Evolutionary conservation across 306 rosid genomes (phyloP), one percentile per base, ranked within the genome.

Genomic region (Spatholobus suberectus): DNA sequence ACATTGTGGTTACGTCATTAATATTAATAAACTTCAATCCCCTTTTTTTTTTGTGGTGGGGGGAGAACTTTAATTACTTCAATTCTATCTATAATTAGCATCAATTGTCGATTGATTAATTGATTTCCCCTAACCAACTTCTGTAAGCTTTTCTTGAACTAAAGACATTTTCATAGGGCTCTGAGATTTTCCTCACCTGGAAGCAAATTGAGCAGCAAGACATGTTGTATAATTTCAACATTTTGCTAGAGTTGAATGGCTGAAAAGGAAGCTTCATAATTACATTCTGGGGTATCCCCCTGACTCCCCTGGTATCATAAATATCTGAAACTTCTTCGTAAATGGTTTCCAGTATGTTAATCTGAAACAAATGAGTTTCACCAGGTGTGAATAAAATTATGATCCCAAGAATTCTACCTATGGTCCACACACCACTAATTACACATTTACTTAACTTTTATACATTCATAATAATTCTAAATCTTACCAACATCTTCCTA

Each of bases 181-280:
- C 2, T 10, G 18, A 35, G 55, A 52, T 46, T 20, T 49, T 81
- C 62, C 81, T 86, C 27, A 83, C 90, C 88, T 84, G 90, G 12
- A 81, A 84, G 80, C 90, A 87, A 74, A 87, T 74, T 52, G 90
- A 73, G 84, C 90, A 87, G 70, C 84, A 69, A 2, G 88, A 77
- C 1, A 68, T 71, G 18, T 43, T 84, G 84, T 67, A 67, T 3
- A 24, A 41, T 49, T 68, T 58, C 11, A 55, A 34, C 55, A 78
- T 77, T 51, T 68, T 51, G n/a, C 14, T 24, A 57, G 86, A 61
- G 63, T 62, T 59, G 73, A 84, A 87, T 34, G 70, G 70, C 57
- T 81, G 77, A 73, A 61, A 70, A n/a, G 82, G 82, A 38, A 87
- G 86, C 44, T 75, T 74, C 20, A 59, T 54, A 69, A 87, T 81